phyloP scores from a whole-genome alignment of 352 stramenopile genomes.

The Phytophthora idaei region DNA sequence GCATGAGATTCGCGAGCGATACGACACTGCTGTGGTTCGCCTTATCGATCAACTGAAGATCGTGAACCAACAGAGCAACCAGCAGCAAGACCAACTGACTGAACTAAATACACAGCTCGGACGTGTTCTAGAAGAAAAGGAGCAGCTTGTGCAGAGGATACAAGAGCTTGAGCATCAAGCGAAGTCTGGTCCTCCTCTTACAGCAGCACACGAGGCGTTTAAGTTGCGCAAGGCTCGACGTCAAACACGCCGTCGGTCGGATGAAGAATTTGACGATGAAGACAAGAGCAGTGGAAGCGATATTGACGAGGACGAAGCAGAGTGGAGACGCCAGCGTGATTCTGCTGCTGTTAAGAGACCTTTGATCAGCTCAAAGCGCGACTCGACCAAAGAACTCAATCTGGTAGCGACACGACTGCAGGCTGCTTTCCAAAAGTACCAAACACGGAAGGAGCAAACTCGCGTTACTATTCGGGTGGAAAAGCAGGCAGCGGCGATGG shows the following conservation, averaged over 20 bases:
- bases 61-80: conserved; percentile 27
- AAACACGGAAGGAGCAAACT: conserved; percentile 59
- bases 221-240: conserved; percentile 4
- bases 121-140: conserved; percentile 21
- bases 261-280: conserved; percentile 3
- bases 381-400: conserved; percentile 56
- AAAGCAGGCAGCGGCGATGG: conserved; percentile 55
- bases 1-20: conserved; percentile 57
- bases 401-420: conserved; percentile 56
- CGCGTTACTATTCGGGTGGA: conserved; percentile 47
- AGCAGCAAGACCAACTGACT: conserved; percentile 36
- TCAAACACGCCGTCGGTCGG: not conserved
- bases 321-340: conserved; percentile 46
- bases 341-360: conserved; percentile 19
- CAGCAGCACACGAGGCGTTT: conserved; percentile 16
- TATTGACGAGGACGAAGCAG: conserved; percentile 41
- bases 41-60: conserved; percentile 28
- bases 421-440: conserved; percentile 63
- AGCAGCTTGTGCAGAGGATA: conserved; percentile 26
- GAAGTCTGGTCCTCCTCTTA: conserved; percentile 15
- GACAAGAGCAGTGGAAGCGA: conserved; percentile 16
- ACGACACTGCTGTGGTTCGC: conserved; percentile 44
- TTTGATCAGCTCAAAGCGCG: conserved; percentile 23
- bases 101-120: conserved; percentile 20
- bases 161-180: conserved; percentile 25